Evolutionary conservation across 2,329 filamentous ascomycete species (phyloP).

Genomic region (Microdochium bolleyi): DNA sequence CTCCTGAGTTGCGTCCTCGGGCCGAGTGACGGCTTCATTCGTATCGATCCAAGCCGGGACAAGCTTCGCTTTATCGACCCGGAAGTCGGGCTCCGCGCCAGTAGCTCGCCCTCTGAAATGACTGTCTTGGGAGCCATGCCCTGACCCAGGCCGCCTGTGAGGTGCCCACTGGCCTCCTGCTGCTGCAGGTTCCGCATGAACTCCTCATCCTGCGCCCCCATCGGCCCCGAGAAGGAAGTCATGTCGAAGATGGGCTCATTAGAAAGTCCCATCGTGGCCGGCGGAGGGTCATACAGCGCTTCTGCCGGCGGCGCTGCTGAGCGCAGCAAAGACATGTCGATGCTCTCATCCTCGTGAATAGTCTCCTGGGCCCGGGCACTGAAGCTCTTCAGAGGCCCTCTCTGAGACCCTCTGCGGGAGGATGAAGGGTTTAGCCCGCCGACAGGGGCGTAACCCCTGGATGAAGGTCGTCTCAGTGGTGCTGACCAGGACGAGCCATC

Average conservation of each 20-base stretch:
- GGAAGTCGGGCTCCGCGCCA: slow-evolving; percentile 24
- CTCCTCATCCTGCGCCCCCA: slow-evolving; percentile 31
- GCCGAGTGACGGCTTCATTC: slow-evolving; percentile 13
- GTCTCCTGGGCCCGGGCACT: slow-evolving; percentile 14
- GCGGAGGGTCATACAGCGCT: slow-evolving; percentile 12
- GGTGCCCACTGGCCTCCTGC: slow-evolving; percentile 43
- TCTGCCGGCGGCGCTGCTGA: slow-evolving; percentile 20
- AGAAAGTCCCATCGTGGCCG: slow-evolving; percentile 12
- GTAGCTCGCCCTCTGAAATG: slow-evolving; percentile 41
- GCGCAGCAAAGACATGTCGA: slow-evolving; percentile 20
- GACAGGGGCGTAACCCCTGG: slow-evolving; percentile 11
- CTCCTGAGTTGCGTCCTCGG: slow-evolving; percentile 29
- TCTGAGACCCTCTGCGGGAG: slow-evolving; percentile 4
- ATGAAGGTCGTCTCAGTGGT: slow-evolving; percentile 9
- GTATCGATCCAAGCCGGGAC: slow-evolving; percentile 32
- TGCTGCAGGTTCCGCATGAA: slow-evolving; percentile 38
- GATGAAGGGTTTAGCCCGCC: slow-evolving; percentile 6
- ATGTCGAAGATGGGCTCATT: slow-evolving; percentile 33
- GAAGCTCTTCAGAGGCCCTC: slow-evolving; percentile 14
- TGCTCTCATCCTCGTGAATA: slow-evolving; percentile 20
- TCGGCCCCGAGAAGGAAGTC: slow-evolving; percentile 35
- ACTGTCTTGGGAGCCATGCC: slow-evolving; percentile 40
- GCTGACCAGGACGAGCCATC: slow-evolving; percentile 7
- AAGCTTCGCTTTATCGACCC: slow-evolving; percentile 21
- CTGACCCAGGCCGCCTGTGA: slow-evolving; percentile 51